Base-by-base conservation (phyloP, 2,329 filamentous ascomycete genomes). In the Eutypella sp. region DNA sequence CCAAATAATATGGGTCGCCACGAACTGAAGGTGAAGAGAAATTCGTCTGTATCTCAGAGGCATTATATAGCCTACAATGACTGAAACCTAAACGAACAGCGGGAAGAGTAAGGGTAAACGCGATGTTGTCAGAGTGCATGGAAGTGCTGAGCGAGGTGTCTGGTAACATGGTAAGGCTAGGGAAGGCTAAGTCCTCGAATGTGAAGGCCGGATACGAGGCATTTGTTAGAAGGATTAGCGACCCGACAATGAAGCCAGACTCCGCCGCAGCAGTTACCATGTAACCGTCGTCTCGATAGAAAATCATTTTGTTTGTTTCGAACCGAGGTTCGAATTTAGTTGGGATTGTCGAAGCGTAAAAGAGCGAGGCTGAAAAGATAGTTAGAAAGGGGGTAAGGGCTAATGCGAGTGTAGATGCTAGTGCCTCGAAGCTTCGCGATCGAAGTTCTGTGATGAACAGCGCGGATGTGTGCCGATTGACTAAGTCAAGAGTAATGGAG, bases 131-230 rank as follows among this genome's bases (percentile, higher is more conserved):
- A n/a, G 3, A 13, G 39, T 25, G 10, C 39, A 41, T 4, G 13
- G 25, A 23, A 3, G n/a, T 23, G 15, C 39, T 25, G 15, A 4
- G 18, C 18, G 8, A 25, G 16, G 39, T 24, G 25, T 42, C 11
- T 20, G 11, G 6, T 27, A 27, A 4, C 16, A 13, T 31, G 23
- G 11, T 15, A 41, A n/a, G 5, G 36, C 24, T n/a, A 3, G 57
- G 56, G 44, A 60, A 59, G 20, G 45, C 52, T 0, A 66, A 51
- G 39, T 61, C 55, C 11, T 63, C 59, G 47, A 61, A 69, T 0
- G 68, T 71, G 38, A 67, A 70, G 0, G 43, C 40, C 0, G 69
- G 67, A 19, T 65, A 70, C 0, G 62, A 57, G 0, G 66, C 49
- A 36, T 67, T 65, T 3, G 55, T 61, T 0, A 57, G 52, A 2